Percentiles rank a stretch among this genome's conserved stretches.
phyloP scores from a whole-genome alignment of 2,329 filamentous ascomycete species.

The Nothomitra cinnamomea region DNA sequence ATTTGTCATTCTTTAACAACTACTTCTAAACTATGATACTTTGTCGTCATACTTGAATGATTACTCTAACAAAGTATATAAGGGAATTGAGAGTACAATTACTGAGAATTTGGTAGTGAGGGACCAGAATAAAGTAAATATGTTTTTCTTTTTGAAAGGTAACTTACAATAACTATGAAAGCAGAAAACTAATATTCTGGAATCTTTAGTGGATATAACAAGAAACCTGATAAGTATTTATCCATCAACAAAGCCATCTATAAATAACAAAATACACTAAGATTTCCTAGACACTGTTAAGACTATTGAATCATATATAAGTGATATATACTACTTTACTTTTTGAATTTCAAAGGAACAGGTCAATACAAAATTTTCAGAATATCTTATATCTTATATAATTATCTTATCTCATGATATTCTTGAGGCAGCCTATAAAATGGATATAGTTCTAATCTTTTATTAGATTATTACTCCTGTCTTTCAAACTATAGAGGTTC shows the following conservation, averaged over 20 bases:
- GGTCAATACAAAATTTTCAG: not conserved
- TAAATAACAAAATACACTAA: too few relatives aligned
- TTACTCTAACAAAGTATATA: not conserved
- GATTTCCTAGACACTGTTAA: too few relatives aligned
- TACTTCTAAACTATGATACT: not conserved
- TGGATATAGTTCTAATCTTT: not conserved
- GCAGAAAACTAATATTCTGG: not conserved
- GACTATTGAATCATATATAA: too few relatives aligned
- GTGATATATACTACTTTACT: not conserved
- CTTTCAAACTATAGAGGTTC: conserved; percentile 1
- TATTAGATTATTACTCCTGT: not conserved
- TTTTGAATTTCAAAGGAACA: not conserved
- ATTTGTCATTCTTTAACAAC: not conserved
- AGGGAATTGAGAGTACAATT: not conserved
- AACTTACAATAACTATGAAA: not conserved
- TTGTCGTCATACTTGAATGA: not conserved
- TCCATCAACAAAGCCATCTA: too few relatives aligned
- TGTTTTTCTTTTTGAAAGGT: not conserved
- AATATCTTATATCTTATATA: not conserved
- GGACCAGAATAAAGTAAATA: not conserved
- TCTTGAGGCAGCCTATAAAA: conserved; percentile 1
- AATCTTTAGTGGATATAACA: too few relatives aligned
- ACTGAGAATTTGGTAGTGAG: not conserved
- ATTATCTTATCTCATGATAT: conserved; percentile 1
- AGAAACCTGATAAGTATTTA: too few relatives aligned